Conservation (phyloP, 129 eudicot genomes). For the Glebionis coronaria region DNA sequence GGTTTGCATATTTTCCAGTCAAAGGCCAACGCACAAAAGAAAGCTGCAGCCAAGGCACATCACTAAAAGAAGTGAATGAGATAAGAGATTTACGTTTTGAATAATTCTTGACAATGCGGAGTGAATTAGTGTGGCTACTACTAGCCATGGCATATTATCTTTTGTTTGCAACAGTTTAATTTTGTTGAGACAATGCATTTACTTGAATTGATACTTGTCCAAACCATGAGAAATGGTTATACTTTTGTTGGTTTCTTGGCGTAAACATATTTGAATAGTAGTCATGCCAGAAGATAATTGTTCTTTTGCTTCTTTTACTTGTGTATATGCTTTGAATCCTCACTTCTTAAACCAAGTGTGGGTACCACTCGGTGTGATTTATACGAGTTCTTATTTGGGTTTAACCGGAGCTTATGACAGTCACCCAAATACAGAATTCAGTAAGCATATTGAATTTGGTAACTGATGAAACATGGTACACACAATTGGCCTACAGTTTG, state of each 20-base stretch:
- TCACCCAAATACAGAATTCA: too few relatives aligned
- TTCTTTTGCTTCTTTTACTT: not conserved
- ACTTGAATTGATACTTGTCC: constrained; percentile 14
- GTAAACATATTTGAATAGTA: not conserved
- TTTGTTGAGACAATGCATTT: constrained; percentile 21
- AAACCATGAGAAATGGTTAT: constrained; percentile 25
- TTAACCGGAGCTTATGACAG: too few relatives aligned
- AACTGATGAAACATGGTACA: too few relatives aligned
- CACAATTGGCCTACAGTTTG: too few relatives aligned
- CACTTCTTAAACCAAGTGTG: too few relatives aligned
- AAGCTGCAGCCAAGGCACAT: constrained; percentile 75
- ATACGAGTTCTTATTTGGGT: too few relatives aligned
- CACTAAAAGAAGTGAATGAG: constrained; percentile 36
- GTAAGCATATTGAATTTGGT: too few relatives aligned
- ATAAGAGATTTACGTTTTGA: constrained; percentile 30
- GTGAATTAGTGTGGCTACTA: constrained; percentile 19
- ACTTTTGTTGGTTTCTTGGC: constrained; percentile 8
- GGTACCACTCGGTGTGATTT: too few relatives aligned
- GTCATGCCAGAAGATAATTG: constrained; percentile 15
- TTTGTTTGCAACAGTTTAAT: constrained; percentile 19
- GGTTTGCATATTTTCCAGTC: constrained; percentile 34
- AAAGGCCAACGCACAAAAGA: constrained; percentile 69
- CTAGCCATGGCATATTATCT: constrained; percentile 14
- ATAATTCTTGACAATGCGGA: constrained; percentile 35
- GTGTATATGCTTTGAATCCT: not conserved